These are phyloP conservation scores for Coleophoma crateriformis DNA, from an alignment of 2,329 filamentous ascomycete genomes.

Conservation along the genomic window DNA sequence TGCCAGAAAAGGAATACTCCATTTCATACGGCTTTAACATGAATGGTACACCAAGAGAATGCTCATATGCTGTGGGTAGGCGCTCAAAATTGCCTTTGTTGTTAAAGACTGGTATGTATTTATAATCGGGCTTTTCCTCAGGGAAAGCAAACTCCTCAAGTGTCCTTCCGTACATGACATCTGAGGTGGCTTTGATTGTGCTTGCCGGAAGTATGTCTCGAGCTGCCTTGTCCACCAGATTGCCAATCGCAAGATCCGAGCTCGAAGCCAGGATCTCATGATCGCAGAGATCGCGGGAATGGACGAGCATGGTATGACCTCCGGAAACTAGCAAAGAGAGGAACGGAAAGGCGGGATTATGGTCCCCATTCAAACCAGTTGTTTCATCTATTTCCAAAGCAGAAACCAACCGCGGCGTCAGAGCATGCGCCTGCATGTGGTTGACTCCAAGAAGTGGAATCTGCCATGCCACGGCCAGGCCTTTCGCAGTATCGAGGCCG, in stretches of 20 bases:
- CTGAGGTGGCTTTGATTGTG: conserved; percentile 45
- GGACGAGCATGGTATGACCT: conserved; percentile 83
- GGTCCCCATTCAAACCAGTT: neutral
- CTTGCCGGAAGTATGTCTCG: conserved; percentile 65
- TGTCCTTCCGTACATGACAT: conserved; percentile 74
- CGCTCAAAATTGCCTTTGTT: conserved; percentile 39
- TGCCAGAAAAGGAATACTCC: conserved; percentile 69
- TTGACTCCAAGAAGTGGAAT: conserved; percentile 82
- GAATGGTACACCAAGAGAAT: conserved; percentile 57
- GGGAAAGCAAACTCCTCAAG: conserved; percentile 79
- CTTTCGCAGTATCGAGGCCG: conserved; percentile 82
- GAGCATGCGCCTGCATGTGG: conserved; percentile 95
- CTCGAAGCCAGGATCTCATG: conserved; percentile 72
- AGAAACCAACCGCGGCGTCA: conserved; percentile 74
- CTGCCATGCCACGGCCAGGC: conserved; percentile 76
- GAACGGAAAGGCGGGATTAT: conserved; percentile 67
- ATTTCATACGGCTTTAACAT: conserved; percentile 38
- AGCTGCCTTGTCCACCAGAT: conserved; percentile 83
- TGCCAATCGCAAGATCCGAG: conserved; percentile 80
- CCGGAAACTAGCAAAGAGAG: conserved; percentile 85
- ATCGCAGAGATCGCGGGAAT: conserved; percentile 60
- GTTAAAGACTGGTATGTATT: conserved; percentile 44
- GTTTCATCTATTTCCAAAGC: conserved; percentile 42
- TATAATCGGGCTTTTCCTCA: conserved; percentile 28
- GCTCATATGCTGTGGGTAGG: neutral